Evolutionary conservation across 371 early-diverging fungal species (phyloP), one percentile per base, ranked within the genome.

Genomic region (Mycotypha africana): DNA sequence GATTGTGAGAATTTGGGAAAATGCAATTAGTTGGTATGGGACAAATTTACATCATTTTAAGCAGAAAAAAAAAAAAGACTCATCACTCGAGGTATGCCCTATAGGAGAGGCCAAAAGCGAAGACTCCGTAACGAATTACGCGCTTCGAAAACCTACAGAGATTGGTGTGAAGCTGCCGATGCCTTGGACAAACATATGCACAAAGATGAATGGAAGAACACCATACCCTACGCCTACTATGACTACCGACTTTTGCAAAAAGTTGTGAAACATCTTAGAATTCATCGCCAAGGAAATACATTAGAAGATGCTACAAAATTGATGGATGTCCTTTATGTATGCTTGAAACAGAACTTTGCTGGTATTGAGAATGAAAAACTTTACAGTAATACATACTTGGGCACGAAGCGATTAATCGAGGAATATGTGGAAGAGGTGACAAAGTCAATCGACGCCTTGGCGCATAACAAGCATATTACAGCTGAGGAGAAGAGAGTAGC

Each of bases 401-500:
- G 92, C 9, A 88, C 94, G 12, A 91, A 91, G 43, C 47, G 51
- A 3, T 69, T 90, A 1, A 80, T 93, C 9, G 88, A 89, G 25
- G 81, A 81, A 28, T 93, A 86, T 44, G 78, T 89, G 0, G 82
- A 84, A 20, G 90, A 92, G 77, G 88, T 86, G 11, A 79, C 79
- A 2, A 52, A 60, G 30, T 83, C 85, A 7, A 69, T 93, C 26
- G 65, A 83, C 17, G 63, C 73, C 10, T 67, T 95, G 17, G 72
- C 76, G 8, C 72, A 67, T 4, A 74, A 75, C 6, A 44, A 58
- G 17, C 39, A 58, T 22, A 53, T 84, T 17, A 46, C 78, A 3
- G 31, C 60, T 12, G 74, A 76, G 17, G 85, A 82, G 11, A 88
- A 90, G 60, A 65, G 76, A 12, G 70, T 70, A 9, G 87, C 92